Evolutionary conservation across 306 rosid species (phyloP), one percentile per base, ranked within the genome.

Genomic region (Glycine tomentella): DNA sequence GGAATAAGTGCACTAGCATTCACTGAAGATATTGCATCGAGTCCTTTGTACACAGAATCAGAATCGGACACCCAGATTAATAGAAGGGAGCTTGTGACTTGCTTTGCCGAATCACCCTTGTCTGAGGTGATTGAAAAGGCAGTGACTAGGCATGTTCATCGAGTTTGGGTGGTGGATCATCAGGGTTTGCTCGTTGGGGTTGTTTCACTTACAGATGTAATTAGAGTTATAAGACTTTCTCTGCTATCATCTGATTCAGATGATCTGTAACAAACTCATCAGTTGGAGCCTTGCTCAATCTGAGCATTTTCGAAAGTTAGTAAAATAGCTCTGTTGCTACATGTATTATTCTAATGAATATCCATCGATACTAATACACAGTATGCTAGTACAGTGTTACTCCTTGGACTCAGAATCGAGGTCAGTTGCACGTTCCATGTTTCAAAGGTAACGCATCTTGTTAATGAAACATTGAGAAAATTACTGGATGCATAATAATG

Each of bases 111-210:
- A 8, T 84, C 94, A 0, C 15, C 92, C 3, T 52, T 95, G 8
- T 84, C 66, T 0, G 88, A 89, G 76, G 93, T 90, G 4, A 84
- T 91, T 5, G 88, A 89, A 8, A 90, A 90, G 89, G 92, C 87
- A 2, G 86, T 95, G 9, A 61, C 84, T 0, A 86, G 82, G 44
- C 94, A 89, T 34, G 99, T 95, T 38, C 99, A 95, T 72, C 78
- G 98, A 20, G 55, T 93, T 44, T 93, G 99, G 99, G 96, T 89
- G 34, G 97, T 91, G 70, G 96, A 93, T 75, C 81, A 72, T 8
- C 85, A 89, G 12, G 93, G 94, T 69, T 87, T 90, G 80, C 99
- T 95, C 9, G 11, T 72, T 3, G 98, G 99, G 4, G 82, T 95
- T 16, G 87, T 93, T 78, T 89, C 96, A 2, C 90, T 91, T 69